These are phyloP conservation scores for Trichoderma gamsii DNA, from an alignment of 495 filamentous ascomycete species.

Conservation along the genomic window DNA sequence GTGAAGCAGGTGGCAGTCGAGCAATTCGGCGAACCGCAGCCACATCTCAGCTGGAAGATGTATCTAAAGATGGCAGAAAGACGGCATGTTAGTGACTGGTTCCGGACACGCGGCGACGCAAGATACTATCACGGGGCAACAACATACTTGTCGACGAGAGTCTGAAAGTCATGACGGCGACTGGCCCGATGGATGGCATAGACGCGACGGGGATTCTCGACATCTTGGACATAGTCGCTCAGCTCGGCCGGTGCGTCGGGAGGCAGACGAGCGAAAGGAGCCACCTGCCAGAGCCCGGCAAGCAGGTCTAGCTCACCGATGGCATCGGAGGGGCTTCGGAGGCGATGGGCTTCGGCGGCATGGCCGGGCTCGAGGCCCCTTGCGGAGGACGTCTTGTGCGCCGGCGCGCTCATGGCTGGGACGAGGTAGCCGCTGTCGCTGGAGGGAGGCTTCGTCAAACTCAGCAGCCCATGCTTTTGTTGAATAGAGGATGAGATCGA, in stretches of 20 bases:
- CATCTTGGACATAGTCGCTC: constrained; percentile 40
- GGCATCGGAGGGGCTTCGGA: constrained; percentile 9
- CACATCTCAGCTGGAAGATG: constrained; percentile 75
- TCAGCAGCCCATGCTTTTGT: constrained; percentile 10
- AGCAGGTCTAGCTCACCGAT: constrained; percentile 32
- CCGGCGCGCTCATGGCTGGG: constrained; percentile 12
- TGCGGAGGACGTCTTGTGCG: constrained; percentile 4
- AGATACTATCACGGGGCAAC: not conserved
- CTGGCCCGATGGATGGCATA: constrained; percentile 47
- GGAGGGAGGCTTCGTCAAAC: not conserved
- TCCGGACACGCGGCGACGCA: too few relatives aligned
- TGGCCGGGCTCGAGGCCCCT: constrained; percentile 10
- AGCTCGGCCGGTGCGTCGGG: constrained; percentile 47
- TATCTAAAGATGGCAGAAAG: constrained; percentile 47
- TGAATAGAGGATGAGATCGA: not conserved
- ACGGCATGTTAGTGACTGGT: not conserved
- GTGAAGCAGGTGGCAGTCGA: constrained; percentile 74
- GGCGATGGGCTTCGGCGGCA: constrained; percentile 16
- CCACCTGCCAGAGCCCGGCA: constrained; percentile 46
- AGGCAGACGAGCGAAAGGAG: constrained; percentile 45
- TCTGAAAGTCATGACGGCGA: constrained; percentile 47
- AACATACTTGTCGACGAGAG: constrained; percentile 48
- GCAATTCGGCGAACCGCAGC: constrained; percentile 66
- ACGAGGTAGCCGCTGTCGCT: not conserved
- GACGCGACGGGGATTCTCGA: constrained; percentile 48